A percentile compares a stretch with the other conserved stretches of the same genome.
Evolutionary conservation across 331 rosid species (phyloP).

Genomic region (Malus hybrid): DNA sequence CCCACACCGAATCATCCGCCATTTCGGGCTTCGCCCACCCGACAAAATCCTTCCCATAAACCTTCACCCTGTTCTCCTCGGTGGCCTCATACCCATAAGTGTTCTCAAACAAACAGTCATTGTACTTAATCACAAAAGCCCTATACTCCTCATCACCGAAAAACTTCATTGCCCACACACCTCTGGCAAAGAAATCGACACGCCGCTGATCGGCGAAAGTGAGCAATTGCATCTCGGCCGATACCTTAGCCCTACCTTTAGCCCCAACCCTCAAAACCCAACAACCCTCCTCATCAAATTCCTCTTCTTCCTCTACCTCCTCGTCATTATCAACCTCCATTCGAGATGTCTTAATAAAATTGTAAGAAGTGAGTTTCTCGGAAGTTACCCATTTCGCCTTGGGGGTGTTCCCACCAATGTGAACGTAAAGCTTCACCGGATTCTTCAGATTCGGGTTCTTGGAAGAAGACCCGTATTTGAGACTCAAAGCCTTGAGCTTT

Average conservation of each 20-base stretch:
- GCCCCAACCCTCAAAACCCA: constrained; percentile 64
- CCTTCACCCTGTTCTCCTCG: constrained; percentile 64
- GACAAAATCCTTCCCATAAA: constrained; percentile 83
- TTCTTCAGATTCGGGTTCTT: constrained; percentile 29
- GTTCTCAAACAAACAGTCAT: constrained; percentile 76
- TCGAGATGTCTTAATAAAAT: constrained; percentile 37
- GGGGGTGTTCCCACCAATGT: constrained; percentile 72
- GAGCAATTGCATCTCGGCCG: constrained; percentile 53
- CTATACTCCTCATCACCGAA: constrained; percentile 45
- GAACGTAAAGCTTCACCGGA: constrained; percentile 78
- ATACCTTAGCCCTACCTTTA: constrained; percentile 41
- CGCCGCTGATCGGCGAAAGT: constrained; percentile 49
- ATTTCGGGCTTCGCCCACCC: constrained; percentile 87
- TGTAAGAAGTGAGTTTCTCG: constrained; percentile 57
- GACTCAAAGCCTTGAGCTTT: constrained; percentile 75
- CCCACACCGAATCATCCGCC: constrained; percentile 95
- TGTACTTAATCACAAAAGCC: constrained; percentile 40
- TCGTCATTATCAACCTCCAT: constrained; percentile 22
- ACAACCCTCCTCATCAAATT: constrained; percentile 30
- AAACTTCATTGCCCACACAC: constrained; percentile 94
- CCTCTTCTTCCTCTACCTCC: constrained; percentile 25
- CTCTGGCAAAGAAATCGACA: constrained; percentile 71
- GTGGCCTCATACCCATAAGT: constrained; percentile 57
- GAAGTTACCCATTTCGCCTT: constrained; percentile 65
- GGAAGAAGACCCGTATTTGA: constrained; percentile 48